Evolutionary conservation across 106 monocot genomes (phyloP).

Genomic region (Posidonia australis): DNA sequence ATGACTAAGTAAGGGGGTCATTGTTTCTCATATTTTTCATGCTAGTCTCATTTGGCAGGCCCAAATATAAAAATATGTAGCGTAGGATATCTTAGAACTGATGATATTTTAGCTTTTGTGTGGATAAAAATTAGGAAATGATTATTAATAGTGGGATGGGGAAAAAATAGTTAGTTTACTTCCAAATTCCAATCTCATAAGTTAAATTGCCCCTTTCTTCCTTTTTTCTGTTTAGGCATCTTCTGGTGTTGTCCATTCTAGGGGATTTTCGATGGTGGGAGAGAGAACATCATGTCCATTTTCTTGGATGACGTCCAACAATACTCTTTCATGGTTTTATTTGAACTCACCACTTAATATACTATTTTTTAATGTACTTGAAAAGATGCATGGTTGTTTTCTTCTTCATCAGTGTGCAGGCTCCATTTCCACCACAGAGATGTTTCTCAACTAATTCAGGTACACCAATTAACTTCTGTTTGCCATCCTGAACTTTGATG

Average conservation of each 20-base stretch:
- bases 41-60: too few relatives aligned
- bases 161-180: not conserved
- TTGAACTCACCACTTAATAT: not conserved
- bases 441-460: slow-evolving; percentile 35
- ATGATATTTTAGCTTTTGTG: not conserved
- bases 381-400: not conserved
- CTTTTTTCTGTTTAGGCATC: not conserved
- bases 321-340: slow-evolving; percentile 26
- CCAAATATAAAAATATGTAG: not conserved
- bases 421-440: slow-evolving; percentile 14
- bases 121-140: not conserved
- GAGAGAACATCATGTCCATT: slow-evolving; percentile 3
- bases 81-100: too few relatives aligned
- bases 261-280: not conserved
- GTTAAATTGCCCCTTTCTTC: not conserved
- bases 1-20: too few relatives aligned
- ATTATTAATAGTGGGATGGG: not conserved
- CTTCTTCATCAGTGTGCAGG: slow-evolving; percentile 23
- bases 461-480: slow-evolving; percentile 4
- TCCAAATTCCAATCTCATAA: not conserved
- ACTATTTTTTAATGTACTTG: not conserved
- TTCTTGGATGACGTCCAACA: slow-evolving; percentile 4
- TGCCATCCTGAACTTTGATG: not conserved
- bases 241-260: not conserved
- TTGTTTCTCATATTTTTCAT: too few relatives aligned